Evolutionary conservation across 2,329 filamentous ascomycete genomes (phyloP), one percentile per base, ranked within the genome.

Genomic region (Penicillium sp.): DNA sequence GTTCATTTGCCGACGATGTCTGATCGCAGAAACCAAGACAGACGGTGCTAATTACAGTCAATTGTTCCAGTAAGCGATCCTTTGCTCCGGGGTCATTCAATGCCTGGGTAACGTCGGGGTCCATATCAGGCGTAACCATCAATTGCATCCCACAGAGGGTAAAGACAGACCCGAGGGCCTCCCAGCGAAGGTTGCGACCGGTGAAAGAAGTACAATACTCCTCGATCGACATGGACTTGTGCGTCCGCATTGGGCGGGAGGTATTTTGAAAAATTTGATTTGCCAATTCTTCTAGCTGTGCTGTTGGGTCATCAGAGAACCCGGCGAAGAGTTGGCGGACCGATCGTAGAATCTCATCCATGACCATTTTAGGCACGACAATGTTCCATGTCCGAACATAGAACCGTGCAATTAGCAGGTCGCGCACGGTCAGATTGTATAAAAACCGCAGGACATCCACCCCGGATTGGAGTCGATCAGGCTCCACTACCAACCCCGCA

Each of bases 81-180:
- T 65, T 66, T 10, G 59, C 50, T 25, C 55, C 51, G 2, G 49
- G 49, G 11, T 61, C 60, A 27, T 59, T 48, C 29, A 54, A 44
- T 43, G 49, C 45, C 52, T 59, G 45, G 13, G 52, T 50, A 35
- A 67, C 57, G 49, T 70, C 54, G 3, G 65, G 62, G 18, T 69
- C 63, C 22, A 59, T 64, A 13, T 63, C 68, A 47, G 59, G 57
- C 22, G 53, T 65, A 25, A 47, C 62, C 51, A 61, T 66, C 54
- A 58, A 54, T 45, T 71, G 64, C 51, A 70, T 61, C n/a, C 69
- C 67, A 11, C 68, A 62, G n/a, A 67, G 60, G 4, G 69, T 62
- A 16, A 75, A 63, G 9, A 75, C 66, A 33, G 71, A 59, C 1
- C 69, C 71, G 1, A 75, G 41, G 0, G 68, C 68, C 40, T 74